Conservation (phyloP, 352 stramenopile genomes). For the Elongisporangium senticosum region DNA sequence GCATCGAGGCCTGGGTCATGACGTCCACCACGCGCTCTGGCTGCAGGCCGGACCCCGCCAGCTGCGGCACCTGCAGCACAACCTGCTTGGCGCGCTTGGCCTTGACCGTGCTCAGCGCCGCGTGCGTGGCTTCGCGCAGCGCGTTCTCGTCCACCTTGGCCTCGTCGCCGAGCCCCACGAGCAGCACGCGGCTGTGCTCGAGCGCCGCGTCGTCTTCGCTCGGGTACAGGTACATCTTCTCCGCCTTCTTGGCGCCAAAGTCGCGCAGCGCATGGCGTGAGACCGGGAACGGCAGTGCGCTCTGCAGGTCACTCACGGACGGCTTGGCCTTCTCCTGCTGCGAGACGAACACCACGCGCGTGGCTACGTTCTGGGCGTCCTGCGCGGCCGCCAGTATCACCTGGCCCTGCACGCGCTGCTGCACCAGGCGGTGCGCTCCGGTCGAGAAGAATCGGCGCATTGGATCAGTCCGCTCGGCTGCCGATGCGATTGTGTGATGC, state of each 20-base stretch:
- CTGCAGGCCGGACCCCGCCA: conserved; percentile 21
- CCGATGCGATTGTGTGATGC: background rate
- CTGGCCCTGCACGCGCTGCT: conserved; percentile 56
- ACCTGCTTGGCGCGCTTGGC: conserved; percentile 47
- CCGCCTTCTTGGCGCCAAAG: conserved; percentile 59
- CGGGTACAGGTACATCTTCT: conserved; percentile 73
- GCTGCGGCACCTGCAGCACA: conserved; percentile 46
- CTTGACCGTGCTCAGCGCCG: conserved; percentile 41
- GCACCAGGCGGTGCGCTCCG: conserved; percentile 42
- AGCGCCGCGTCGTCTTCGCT: conserved; percentile 26
- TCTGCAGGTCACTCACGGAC: conserved; percentile 19
- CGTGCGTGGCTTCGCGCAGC: conserved; percentile 65
- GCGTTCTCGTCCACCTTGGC: conserved; percentile 58
- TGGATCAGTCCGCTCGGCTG: background rate
- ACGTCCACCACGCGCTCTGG: conserved; percentile 53
- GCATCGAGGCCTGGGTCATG: conserved; percentile 65
- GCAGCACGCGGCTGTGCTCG: conserved; percentile 49
- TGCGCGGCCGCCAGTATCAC: conserved; percentile 22
- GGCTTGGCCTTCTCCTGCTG: conserved; percentile 17
- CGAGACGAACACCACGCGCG: conserved; percentile 57
- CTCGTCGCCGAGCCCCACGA: conserved; percentile 66
- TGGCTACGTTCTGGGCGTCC: conserved; percentile 10
- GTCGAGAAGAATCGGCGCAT: background rate
- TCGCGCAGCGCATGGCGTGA: conserved; percentile 55
- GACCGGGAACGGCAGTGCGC: conserved; percentile 56